phyloP scores from a whole-genome alignment of 2,329 filamentous ascomycete genomes.

The Penicillium decumbens region DNA sequence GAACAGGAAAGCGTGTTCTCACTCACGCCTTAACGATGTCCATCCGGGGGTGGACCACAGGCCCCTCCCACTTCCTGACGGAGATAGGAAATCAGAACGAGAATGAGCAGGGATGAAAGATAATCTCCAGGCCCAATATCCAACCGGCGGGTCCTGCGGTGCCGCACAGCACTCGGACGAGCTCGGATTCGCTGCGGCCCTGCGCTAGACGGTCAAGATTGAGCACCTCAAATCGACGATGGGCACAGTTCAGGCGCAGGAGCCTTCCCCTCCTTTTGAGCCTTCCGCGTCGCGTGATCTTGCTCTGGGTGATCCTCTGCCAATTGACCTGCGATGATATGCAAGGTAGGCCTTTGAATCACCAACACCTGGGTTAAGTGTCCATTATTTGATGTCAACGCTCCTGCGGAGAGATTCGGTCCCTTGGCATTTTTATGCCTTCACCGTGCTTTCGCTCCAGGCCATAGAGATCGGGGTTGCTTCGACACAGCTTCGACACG shows the following conservation, averaged over 20 bases:
- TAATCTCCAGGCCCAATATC: conserved; percentile 14
- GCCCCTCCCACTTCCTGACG: background rate
- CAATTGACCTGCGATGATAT: conserved; percentile 13
- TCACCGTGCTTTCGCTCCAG: background rate
- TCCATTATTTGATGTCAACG: background rate
- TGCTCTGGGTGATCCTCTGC: conserved; percentile 4
- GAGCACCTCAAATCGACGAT: background rate
- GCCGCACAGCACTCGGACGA: conserved; percentile 5
- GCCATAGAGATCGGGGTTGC: background rate
- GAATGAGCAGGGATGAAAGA: conserved; percentile 10
- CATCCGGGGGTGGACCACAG: conserved; percentile 3
- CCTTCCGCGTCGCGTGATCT: background rate
- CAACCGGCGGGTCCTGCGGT: conserved; percentile 13
- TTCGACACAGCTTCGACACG: background rate
- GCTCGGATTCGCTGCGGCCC: background rate
- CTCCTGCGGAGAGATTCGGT: background rate
- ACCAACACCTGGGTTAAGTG: conserved; percentile 12
- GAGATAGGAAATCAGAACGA: background rate
- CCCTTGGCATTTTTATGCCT: background rate
- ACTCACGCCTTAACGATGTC: background rate
- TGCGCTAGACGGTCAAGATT: background rate
- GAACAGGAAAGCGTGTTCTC: background rate
- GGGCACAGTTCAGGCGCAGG: conserved; percentile 12
- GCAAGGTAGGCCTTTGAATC: conserved; percentile 17
- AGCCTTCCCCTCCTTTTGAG: conserved; percentile 1